Percentiles rank a stretch among this genome's conserved stretches.
Conservation (phyloP, 1,139 yeast species). For the Hanseniaspora gamundiae region DNA sequence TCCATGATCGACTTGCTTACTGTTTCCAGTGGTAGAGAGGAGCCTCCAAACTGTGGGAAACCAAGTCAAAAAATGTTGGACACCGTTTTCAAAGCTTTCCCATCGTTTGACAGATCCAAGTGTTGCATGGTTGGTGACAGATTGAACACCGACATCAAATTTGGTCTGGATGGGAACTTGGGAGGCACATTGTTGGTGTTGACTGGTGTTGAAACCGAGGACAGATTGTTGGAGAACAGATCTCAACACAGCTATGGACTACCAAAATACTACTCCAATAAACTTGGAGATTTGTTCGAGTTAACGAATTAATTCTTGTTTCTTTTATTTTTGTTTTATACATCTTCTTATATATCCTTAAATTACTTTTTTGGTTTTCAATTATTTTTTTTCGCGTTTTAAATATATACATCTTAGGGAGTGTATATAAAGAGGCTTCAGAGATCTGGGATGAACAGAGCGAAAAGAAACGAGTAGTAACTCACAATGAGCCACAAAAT, state of each 20-base stretch:
- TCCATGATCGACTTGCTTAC: constrained; percentile 76
- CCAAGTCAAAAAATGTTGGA: constrained; percentile 88
- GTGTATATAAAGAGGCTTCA: too few relatives aligned
- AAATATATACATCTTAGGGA: too few relatives aligned
- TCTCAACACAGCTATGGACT: constrained; percentile 27
- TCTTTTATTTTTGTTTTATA: neutral
- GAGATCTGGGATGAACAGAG: neutral
- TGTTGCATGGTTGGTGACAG: constrained; percentile 95
- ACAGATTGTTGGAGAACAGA: constrained; percentile 34
- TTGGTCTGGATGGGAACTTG: constrained; percentile 79
- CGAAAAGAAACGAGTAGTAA: too few relatives aligned
- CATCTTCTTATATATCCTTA: neutral
- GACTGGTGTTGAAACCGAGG: constrained; percentile 80
- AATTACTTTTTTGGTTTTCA: too few relatives aligned
- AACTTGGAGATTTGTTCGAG: constrained; percentile 67
- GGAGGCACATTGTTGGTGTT: constrained; percentile 71
- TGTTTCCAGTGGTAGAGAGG: constrained; percentile 57
- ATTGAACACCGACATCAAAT: constrained; percentile 85
- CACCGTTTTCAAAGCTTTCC: constrained; percentile 57
- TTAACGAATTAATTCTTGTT: constrained; percentile 20
- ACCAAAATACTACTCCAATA: constrained; percentile 63
- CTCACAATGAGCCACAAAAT: neutral
- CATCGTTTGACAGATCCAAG: constrained; percentile 39
- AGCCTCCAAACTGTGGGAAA: constrained; percentile 75
- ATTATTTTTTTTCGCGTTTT: too few relatives aligned